Evolutionary conservation across 768 basidiomycete species (phyloP).

Genomic region (Xerocomellus dryophilus): DNA sequence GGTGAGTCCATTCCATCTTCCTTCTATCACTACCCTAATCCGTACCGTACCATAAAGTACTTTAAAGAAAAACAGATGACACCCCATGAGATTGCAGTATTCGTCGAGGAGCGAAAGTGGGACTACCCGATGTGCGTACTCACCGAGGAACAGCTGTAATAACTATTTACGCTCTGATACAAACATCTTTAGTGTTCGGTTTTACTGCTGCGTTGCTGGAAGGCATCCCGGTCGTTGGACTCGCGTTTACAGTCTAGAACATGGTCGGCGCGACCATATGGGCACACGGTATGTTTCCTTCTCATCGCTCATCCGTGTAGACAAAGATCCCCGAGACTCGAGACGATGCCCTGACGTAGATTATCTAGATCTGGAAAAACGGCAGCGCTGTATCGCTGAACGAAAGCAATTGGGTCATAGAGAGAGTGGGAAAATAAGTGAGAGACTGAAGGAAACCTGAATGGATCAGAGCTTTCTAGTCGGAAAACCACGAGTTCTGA

Average conservation of each 20-base stretch:
- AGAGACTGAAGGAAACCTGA: constrained; percentile 2
- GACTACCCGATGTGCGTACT: constrained; percentile 67
- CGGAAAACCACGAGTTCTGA: not conserved
- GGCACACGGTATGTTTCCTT: constrained; percentile 61
- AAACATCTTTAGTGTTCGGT: constrained; percentile 61
- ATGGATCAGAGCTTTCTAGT: not conserved
- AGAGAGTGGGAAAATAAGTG: not conserved
- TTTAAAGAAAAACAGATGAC: constrained; percentile 86
- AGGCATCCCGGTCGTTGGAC: constrained; percentile 74
- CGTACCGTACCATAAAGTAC: constrained; percentile 46
- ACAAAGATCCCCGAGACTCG: no score
- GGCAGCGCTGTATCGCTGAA: constrained; percentile 45
- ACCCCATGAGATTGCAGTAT: constrained; percentile 60
- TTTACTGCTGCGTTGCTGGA: constrained; percentile 82
- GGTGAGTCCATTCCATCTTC: constrained; percentile 37
- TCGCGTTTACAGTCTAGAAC: constrained; percentile 83
- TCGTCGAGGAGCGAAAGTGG: constrained; percentile 88
- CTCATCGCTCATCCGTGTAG: not conserved
- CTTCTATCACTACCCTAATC: not conserved
- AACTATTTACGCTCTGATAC: not conserved
- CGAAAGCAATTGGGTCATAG: not conserved
- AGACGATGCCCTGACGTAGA: not conserved
- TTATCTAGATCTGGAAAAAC: constrained; percentile 58
- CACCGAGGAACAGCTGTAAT: not conserved
- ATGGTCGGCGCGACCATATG: constrained; percentile 94